Conservation (phyloP, 2,329 filamentous ascomycete genomes). For the Pyrenochaeta sp. region DNA sequence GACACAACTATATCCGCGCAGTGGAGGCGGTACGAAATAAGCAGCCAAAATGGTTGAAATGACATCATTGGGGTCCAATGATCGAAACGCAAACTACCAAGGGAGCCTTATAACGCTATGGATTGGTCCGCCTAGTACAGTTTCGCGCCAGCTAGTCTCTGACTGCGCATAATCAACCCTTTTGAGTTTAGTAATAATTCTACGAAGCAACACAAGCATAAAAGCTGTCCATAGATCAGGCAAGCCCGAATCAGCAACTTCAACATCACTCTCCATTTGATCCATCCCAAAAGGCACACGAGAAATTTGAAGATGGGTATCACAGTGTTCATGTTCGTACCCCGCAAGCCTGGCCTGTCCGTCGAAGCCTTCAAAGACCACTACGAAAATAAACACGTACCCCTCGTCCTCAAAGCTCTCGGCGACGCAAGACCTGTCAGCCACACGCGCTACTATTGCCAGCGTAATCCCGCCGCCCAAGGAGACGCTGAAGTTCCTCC, state of each 20-base stretch:
- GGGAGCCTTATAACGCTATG: too few relatives aligned
- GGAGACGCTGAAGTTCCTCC: slow-evolving; percentile 6
- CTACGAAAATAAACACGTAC: slow-evolving; percentile 33
- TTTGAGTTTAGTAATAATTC: background rate
- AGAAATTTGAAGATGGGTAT: slow-evolving; percentile 22
- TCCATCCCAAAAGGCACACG: background rate
- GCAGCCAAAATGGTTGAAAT: too few relatives aligned
- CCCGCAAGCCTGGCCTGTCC: slow-evolving; percentile 27
- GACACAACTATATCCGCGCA: too few relatives aligned
- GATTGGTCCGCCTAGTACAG: too few relatives aligned
- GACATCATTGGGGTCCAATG: too few relatives aligned
- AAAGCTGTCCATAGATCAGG: background rate
- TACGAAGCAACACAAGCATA: background rate
- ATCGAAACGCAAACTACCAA: too few relatives aligned
- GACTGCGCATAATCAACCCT: background rate
- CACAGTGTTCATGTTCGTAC: slow-evolving; percentile 25
- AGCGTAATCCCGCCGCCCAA: slow-evolving; percentile 12
- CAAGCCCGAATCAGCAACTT: background rate
- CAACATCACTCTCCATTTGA: background rate
- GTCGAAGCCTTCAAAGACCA: slow-evolving; percentile 31
- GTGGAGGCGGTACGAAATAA: background rate
- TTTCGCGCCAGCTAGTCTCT: too few relatives aligned
- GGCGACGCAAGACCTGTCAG: slow-evolving; percentile 28
- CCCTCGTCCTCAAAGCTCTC: slow-evolving; percentile 30
- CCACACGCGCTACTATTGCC: slow-evolving; percentile 34